Evolutionary conservation across 2,329 filamentous ascomycete species (phyloP).

Genomic region (Pyrenochaeta sp.): DNA sequence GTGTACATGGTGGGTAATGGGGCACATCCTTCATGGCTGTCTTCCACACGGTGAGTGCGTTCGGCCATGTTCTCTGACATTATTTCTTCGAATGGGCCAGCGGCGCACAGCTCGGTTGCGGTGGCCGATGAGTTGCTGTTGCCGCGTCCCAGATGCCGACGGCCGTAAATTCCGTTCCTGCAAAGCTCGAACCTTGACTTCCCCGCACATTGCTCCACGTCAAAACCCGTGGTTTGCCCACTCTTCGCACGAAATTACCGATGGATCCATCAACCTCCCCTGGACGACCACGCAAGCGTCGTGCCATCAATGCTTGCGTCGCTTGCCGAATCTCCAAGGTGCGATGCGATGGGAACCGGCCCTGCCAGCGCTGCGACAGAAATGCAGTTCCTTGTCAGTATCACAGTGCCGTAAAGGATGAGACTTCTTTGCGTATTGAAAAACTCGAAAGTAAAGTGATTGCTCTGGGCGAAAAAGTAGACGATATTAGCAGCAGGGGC

Average conservation of each 20-base stretch:
- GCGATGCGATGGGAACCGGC: conserved; percentile 40
- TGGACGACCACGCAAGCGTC: conserved; percentile 40
- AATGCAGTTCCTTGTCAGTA: conserved; percentile 37
- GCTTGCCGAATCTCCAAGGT: conserved; percentile 44
- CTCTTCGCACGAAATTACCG: conserved; percentile 24
- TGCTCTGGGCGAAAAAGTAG: conserved; percentile 21
- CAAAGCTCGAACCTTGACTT: neutral
- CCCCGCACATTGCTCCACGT: neutral
- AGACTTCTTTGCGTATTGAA: conserved; percentile 33
- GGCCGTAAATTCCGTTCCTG: neutral
- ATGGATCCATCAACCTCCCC: conserved; percentile 17
- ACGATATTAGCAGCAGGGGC: neutral
- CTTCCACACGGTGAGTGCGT: too few species aligned
- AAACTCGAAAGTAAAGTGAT: conserved; percentile 36
- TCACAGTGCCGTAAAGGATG: conserved; percentile 35
- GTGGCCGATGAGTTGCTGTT: too few species aligned
- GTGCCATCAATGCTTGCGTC: conserved; percentile 44
- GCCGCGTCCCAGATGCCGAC: too few species aligned
- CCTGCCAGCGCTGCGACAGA: conserved; percentile 41
- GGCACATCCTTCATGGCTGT: too few species aligned
- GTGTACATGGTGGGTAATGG: too few species aligned
- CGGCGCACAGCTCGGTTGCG: too few species aligned
- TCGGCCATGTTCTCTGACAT: too few species aligned
- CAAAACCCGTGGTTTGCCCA: neutral
- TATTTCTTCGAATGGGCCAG: too few species aligned